Percentiles rank a stretch among this genome's conserved stretches.
phyloP scores from a whole-genome alignment of 129 eudicot species.

The Centrapalus pauciflorus region DNA sequence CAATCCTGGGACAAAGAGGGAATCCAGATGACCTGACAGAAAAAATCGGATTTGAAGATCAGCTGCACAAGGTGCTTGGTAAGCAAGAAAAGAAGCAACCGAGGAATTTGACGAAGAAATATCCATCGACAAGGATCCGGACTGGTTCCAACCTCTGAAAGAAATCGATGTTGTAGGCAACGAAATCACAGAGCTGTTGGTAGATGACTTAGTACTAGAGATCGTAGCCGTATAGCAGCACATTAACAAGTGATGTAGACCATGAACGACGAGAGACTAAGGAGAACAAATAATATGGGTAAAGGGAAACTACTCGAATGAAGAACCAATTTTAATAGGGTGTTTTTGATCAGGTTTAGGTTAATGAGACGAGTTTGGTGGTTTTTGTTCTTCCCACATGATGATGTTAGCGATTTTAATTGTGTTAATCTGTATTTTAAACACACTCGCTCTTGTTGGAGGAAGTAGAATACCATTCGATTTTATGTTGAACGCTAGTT shows the following conservation, averaged over 20 bases:
- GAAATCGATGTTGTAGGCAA: slow-evolving; percentile 47
- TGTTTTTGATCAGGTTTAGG: no score
- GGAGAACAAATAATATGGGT: slow-evolving; percentile 12
- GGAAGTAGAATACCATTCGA: neutral
- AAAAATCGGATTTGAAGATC: slow-evolving; percentile 33
- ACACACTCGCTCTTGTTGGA: neutral
- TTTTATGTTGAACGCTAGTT: neutral
- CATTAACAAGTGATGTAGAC: slow-evolving; percentile 11
- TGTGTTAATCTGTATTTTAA: neutral
- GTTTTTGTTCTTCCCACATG: neutral
- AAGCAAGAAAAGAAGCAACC: slow-evolving; percentile 34
- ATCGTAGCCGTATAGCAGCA: slow-evolving; percentile 27
- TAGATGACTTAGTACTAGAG: slow-evolving; percentile 63
- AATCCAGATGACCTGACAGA: slow-evolving; percentile 30
- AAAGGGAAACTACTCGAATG: neutral
- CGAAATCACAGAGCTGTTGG: slow-evolving; percentile 56
- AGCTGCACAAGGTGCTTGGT: slow-evolving; percentile 43
- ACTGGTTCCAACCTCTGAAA: slow-evolving; percentile 30
- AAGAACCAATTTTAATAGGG: neutral
- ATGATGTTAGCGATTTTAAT: slow-evolving; percentile 1
- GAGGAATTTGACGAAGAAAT: slow-evolving; percentile 26
- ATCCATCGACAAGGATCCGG: slow-evolving; percentile 41
- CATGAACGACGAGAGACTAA: slow-evolving; percentile 30
- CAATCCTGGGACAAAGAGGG: slow-evolving; percentile 21
- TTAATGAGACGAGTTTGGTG: neutral